A percentile compares a stretch with the other conserved stretches of the same genome.
These are phyloP conservation scores for Pelomyxa schiedti DNA, from an alignment of 78 protist species.

Conservation along the genomic window DNA sequence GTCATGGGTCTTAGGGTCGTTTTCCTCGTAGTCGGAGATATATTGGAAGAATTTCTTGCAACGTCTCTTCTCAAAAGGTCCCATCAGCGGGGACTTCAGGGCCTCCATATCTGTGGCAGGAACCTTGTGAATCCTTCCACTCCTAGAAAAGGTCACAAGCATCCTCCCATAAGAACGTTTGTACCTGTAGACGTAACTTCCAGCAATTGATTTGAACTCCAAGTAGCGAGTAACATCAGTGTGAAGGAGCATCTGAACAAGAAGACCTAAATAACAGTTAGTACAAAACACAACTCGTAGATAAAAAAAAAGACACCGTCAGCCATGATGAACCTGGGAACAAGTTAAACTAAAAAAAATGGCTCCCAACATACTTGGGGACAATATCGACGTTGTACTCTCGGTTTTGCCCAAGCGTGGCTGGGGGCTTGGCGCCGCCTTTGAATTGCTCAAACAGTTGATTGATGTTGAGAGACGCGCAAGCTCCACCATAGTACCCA, in stretches of 20 bases:
- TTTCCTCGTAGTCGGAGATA: constrained; percentile 59
- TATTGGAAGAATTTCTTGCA: constrained; percentile 71
- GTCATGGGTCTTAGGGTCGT: constrained; percentile 56
- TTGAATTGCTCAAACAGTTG: constrained; percentile 63
- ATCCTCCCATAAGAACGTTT: not conserved
- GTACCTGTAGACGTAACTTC: constrained; percentile 63
- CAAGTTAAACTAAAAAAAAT: too few relatives aligned
- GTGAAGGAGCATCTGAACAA: constrained; percentile 87
- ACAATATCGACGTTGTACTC: constrained; percentile 94
- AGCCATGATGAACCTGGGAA: constrained; percentile 89
- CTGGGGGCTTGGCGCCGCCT: constrained; percentile 19
- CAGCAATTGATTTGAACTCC: constrained; percentile 88
- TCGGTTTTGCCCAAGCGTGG: constrained; percentile 67
- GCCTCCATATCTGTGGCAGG: constrained; percentile 92
- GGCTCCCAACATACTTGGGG: too few relatives aligned
- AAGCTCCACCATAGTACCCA: constrained; percentile 96
- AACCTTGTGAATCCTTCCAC: constrained; percentile 74
- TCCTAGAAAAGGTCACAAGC: not conserved
- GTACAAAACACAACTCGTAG: not conserved
- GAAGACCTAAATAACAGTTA: constrained; percentile 12
- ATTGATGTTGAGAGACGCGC: constrained; percentile 84
- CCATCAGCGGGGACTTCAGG: constrained; percentile 79
- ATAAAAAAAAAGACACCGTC: constrained; percentile 36
- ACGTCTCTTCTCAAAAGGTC: constrained; percentile 92
- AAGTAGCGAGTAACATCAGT: constrained; percentile 94